Evolutionary conservation across 768 basidiomycete species (phyloP), one percentile per base, ranked within the genome.

Genomic region (Cytidiella melzeri): DNA sequence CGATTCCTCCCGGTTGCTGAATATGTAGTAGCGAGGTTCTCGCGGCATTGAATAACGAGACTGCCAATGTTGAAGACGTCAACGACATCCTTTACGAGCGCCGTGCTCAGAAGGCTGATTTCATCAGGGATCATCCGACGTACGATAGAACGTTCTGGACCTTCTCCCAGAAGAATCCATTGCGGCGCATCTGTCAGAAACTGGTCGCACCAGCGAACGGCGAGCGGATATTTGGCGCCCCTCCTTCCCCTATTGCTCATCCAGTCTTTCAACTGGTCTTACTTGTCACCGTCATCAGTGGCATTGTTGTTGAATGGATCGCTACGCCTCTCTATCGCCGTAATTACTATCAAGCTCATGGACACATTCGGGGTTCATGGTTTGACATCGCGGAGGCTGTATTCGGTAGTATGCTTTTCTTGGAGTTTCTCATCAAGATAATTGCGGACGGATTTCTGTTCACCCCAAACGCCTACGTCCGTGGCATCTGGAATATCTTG

Each of bases 61-160:
- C 65, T 0, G 64, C 68, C 3, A 63, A 67, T 5, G 64, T 70
- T 7, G 79, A 83, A 53, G 79, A 83, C 39, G 60, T 74, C 7
- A 73, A 75, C 51, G 87, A 94, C 58, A 76, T 75, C 18, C 54
- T 76, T 30, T 75, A 81, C 49, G 89, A 94, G 66, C 77, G 76
- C 18, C 76, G 81, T 5, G 88, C 87, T 6, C 79, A 80, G 57
- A 87, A 83, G 61, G 84, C 86, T 0, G 89, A 94, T 55, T 92
- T 95, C 64, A 95, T 96, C 55, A 80, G 77, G 2, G 79, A 84
- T 47, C 87, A 96, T 67, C 92, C 95, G 0, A 76, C 83, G 2
- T 98, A 88, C 60, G 94, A 97, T 66, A 87, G 82, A 59, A 80
- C 88, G 0, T 85, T 97, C 53, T 96, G 90, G 87, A 52, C 95